Evolutionary conservation across 2,329 filamentous ascomycete species (phyloP), one percentile per base, ranked within the genome.

Genomic region (Penicillium italicum): DNA sequence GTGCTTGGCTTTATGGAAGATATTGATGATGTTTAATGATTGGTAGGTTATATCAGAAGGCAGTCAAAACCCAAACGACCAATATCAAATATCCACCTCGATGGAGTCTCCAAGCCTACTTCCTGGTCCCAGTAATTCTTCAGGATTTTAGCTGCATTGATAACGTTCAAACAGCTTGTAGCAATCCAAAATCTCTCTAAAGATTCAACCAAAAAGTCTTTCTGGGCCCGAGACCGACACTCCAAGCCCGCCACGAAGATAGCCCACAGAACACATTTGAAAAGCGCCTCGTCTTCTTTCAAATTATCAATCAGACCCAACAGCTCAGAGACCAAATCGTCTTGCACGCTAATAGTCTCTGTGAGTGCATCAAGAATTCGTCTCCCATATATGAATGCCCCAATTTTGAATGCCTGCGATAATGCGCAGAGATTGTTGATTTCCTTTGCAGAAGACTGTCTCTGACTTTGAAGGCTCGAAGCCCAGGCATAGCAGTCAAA

Each of bases 231-330:
- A 46, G 45, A 53, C n/a, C 47, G 58, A 44, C 64, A 70, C 37
- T 72, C 69, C 22, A 73, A 42, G 1, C 69, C 70, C 10, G 69
- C 69, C 31, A 73, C 62, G 26, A 69, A 70, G 1, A 71, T 70
- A 0, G 69, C 70, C 71, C 71, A 73, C 0, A 73, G 62, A 16
- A 72, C 56, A 30, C 70, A 73, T 34, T 72, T 73, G 53, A 71
- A 70, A 16, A 72, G 48, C 9, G 55, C 45, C 2, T 56, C 37
- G 16, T 71, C 57, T 5, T 63, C 56, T 41, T 64, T 63, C 47
- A 73, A 51, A 0, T 53, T 55, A 20, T 59, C 53, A 26, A 70
- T 69, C 14, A 66, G 22, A 9, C 58, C 53, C 1, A 72, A 50
- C 20, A 73, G 30, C 18, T 70, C 63, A 1, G 50, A 52, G 4